Evolutionary conservation across 2,329 filamentous ascomycete species (phyloP), one percentile per base, ranked within the genome.

Genomic region (Colletotrichum sp.): DNA sequence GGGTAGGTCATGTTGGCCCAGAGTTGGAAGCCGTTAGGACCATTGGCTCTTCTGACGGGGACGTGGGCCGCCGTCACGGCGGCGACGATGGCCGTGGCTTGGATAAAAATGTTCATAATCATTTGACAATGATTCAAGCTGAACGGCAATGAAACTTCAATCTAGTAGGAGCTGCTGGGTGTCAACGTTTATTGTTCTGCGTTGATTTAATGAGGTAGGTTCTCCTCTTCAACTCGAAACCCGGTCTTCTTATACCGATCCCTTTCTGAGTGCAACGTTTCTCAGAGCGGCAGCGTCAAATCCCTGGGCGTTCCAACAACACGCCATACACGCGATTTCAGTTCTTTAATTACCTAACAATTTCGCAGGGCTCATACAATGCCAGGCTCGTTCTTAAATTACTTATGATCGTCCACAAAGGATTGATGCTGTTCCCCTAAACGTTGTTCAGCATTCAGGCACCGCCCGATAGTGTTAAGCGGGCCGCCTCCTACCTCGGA

Each of bases 1-100:
- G 58, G 70, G 26, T 71, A 71, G 62, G 52, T 71, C 26, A 30
- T 60, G 61, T 71, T 67, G 18, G 70, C 61, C 62, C 70, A 71
- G 61, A 71, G 61, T 24, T 34, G 70, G 52, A 71, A 66, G 52
- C 34, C 48, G 24, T 38, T 21, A 8, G 48, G 3, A 28, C 4
- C 13, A 9, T 43, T 43, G 16, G 68, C 16, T 26, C 26, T 26
- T 55, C n/a, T 58, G 7, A 28, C 1, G 48, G 70, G 70, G 1
- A 60, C 8, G 9, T 18, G 48, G 30, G 62, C 48, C 9, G 52
- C 70, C 24, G 34, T 32, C 6, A 36, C 70, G n/a, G 62, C 52
- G 70, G 24, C 12, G 8, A 36, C 48, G 9, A 68, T 32, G 8
- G n/a, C 10, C 3, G 52, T 38, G 15, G 66, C 66, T 26, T n/a